Base-by-base conservation (phyloP, 352 stramenopile genomes). In the Globisporangium echinulatum region DNA sequence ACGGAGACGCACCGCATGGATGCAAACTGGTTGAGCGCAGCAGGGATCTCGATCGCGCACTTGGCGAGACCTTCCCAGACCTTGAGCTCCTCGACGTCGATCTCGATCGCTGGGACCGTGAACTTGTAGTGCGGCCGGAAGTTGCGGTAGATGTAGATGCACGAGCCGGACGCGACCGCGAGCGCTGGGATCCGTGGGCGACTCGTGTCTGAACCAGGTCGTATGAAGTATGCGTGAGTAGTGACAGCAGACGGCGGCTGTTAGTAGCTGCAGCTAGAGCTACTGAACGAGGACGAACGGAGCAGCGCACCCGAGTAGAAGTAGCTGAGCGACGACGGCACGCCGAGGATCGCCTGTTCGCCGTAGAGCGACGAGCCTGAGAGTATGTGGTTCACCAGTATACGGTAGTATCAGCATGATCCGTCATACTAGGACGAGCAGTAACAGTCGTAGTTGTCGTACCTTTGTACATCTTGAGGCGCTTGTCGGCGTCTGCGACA, bases 101-200 rank as follows among this genome's bases (percentile, higher is more conserved):
- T 80, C 6, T 93, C 82, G n/a, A 94, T 63, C 2, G 82, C 58
- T 2, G 89, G 88, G 4, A 92, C 70, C 8, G 83, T 92, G 62
- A 97, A 96, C 62, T 96, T 97, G 72, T 93, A 96, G 63, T 96
- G 90, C 4, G 88, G 88, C 3, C 86, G 77, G 61, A 96, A 90
- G 67, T 96, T 95, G 56, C 87, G 85, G 63, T 96, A 97, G 49
- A 96, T 96, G 75, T 94, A 97, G 49, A 96, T 85, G 63, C 81
- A 92, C 17, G 87, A 81, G 7, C 85, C 85, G 0, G 86, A 90
- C 6, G 87, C 87, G 11, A 97, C 87, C 9, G 89, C 89, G 39
- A 97, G 82, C 2, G 84, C 82, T 38, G 89, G 88, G 17, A 92
- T 85, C 10, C 84, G 77, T 15, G 87, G 85, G 3, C 80, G 71